A percentile compares a stretch with the other conserved stretches of the same genome.
Conservation (phyloP, 192 early-diverging fungal genomes). For the Coemansia sp. region DNA sequence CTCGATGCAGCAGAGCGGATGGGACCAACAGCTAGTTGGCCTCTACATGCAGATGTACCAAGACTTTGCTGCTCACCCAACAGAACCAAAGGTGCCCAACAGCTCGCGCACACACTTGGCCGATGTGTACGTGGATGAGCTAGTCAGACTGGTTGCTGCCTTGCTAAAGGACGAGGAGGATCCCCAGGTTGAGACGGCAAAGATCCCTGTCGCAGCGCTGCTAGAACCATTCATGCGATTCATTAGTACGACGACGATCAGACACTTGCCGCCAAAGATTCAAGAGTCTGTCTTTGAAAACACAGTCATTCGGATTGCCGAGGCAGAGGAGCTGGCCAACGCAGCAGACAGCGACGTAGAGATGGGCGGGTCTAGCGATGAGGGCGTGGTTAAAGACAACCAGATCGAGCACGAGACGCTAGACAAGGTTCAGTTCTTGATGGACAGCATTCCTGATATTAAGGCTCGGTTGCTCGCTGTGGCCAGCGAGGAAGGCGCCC, state of each 20-base stretch:
- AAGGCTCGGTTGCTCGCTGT: slow-evolving; percentile 41
- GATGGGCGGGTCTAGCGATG: not conserved
- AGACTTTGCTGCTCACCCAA: slow-evolving; percentile 24
- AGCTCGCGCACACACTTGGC: slow-evolving; percentile 41
- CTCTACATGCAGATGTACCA: slow-evolving; percentile 26
- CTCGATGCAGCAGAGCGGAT: slow-evolving; percentile 35
- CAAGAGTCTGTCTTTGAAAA: slow-evolving; percentile 46
- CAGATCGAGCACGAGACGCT: slow-evolving; percentile 34
- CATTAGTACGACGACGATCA: slow-evolving; percentile 35
- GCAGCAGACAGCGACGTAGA: slow-evolving; percentile 6
- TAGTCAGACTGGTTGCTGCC: slow-evolving; percentile 30
- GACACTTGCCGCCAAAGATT: slow-evolving; percentile 34
- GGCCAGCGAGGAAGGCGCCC: slow-evolving; percentile 22
- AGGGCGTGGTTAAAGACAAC: slow-evolving; percentile 25
- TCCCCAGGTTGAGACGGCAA: slow-evolving; percentile 1
- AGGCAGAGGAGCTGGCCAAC: slow-evolving; percentile 36
- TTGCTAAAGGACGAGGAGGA: slow-evolving; percentile 8
- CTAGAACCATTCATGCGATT: slow-evolving; percentile 50
- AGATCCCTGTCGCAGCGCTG: slow-evolving; percentile 37
- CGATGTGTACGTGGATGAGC: slow-evolving; percentile 48
- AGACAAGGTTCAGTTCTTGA: slow-evolving; percentile 34
- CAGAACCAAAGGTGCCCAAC: slow-evolving; percentile 38
- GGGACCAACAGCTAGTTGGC: slow-evolving; percentile 31
- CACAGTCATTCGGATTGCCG: slow-evolving; percentile 47
- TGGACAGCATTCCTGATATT: slow-evolving; percentile 37